Conservation (phyloP, 495 filamentous ascomycete genomes). For the Bathelium albidoporum region DNA sequence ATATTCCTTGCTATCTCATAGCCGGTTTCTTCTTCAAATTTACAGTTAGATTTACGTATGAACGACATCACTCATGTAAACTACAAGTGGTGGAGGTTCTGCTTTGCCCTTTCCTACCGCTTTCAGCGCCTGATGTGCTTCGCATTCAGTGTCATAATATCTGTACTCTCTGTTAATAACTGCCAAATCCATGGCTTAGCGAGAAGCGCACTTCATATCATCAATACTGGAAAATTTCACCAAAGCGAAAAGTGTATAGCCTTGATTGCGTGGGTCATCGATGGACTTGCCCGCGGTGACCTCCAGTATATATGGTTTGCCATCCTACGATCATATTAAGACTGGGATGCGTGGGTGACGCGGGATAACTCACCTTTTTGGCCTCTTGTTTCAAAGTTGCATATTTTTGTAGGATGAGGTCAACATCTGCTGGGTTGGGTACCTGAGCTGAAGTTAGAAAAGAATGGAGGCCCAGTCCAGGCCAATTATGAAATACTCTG, state of each 20-base stretch:
- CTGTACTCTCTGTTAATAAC: neutral
- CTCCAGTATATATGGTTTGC: conserved; percentile 54
- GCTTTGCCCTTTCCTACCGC: conserved; percentile 29
- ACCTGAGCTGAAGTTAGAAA: conserved; percentile 25
- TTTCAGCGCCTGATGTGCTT: conserved; percentile 53
- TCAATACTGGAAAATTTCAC: conserved; percentile 51
- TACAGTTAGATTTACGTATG: neutral
- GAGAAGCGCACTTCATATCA: conserved; percentile 43
- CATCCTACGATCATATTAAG: conserved; percentile 38
- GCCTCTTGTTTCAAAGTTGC: conserved; percentile 41
- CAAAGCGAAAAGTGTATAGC: conserved; percentile 52
- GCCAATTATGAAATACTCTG: conserved; percentile 21
- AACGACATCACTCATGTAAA: conserved; percentile 17
- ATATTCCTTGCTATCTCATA: neutral
- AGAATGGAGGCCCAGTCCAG: neutral
- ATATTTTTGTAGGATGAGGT: conserved; percentile 40
- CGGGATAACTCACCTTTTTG: conserved; percentile 35
- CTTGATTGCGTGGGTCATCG: conserved; percentile 47
- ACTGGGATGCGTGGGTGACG: neutral
- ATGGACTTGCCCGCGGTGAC: conserved; percentile 36
- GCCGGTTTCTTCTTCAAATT: too few species aligned
- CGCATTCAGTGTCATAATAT: conserved; percentile 56
- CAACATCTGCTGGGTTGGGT: conserved; percentile 37
- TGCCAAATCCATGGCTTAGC: neutral
- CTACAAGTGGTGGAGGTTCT: conserved; percentile 16